Base-by-base conservation (phyloP, 805 yeast genomes). In the Sugiyamaella floridensis region DNA sequence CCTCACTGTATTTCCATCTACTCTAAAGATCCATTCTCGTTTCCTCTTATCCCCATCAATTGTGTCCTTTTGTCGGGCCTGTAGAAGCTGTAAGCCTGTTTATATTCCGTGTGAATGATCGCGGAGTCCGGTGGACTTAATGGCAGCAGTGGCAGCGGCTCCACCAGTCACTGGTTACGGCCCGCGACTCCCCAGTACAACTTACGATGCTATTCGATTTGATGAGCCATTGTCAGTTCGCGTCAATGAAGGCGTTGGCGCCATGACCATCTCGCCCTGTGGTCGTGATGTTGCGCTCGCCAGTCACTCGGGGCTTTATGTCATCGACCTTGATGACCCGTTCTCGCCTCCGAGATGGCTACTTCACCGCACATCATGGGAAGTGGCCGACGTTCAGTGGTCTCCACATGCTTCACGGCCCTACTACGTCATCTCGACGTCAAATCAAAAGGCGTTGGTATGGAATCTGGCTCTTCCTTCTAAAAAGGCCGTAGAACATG, bases 331-430 rank as follows among this genome's bases (percentile, higher is more conserved):
- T 43, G 96, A 92, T 63, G 97, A 93, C 66, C 99, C 98, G 0
- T 92, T 88, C 68, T 81, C 92, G 0, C 89, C 95, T 0, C 99
- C 99, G 0, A 74, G 99, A 54, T 89, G 95, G 90, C 77, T 93
- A 14, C 95, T 83, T 51, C 97, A 93, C 64, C 76, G 82, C 37
- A 92, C 97, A 0, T 82, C 95, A 0, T 93, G 98, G 98, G 98
- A 93, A 67, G 99, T 93, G 2, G 97, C 99, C 0, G 97, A 92
- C 66, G 97, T 92, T 1, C 98, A 93, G 67, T 93, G 99, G 98
- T 87, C 95, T 2, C 97, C 97, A 0, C 97, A 93, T 65, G 74
- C 78, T 5, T 76, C 83, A 1, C 87, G 86, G 58, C 92, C 96
- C 1, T 76, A 85, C 5, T 90, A 97, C 96, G 88, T 93, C 43